Percentiles rank a stretch among this genome's conserved stretches.
phyloP scores from a whole-genome alignment of 2,329 filamentous ascomycete species.

The Talaromyces amestolkiae region DNA sequence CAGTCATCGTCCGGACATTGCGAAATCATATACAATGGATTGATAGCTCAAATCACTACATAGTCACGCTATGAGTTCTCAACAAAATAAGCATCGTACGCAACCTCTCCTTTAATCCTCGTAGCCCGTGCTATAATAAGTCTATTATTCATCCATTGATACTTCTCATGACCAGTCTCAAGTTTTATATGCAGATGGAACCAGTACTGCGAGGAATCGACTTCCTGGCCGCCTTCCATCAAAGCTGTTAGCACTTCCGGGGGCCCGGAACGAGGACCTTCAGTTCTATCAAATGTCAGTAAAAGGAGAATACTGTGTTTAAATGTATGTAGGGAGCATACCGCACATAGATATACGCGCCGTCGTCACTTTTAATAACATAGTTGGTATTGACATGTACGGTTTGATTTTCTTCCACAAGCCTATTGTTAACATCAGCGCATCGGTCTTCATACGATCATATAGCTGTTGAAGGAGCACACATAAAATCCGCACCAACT shows the following conservation, averaged over 20 bases:
- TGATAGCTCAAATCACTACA: too few species aligned
- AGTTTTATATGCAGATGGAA: slow-evolving; percentile 30
- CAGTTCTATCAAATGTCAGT: background rate
- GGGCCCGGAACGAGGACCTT: slow-evolving; percentile 25
- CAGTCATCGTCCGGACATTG: too few species aligned
- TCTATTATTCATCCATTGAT: background rate
- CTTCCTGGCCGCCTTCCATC: slow-evolving; percentile 27
- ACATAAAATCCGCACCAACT: slow-evolving; percentile 18
- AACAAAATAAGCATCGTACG: background rate
- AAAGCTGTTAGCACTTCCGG: slow-evolving; percentile 27
- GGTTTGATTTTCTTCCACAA: background rate
- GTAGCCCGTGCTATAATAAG: background rate
- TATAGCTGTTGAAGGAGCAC: background rate
- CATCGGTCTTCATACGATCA: background rate
- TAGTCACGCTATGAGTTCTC: background rate
- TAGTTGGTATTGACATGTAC: background rate
- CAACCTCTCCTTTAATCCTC: background rate
- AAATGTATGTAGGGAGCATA: background rate
- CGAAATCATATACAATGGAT: too few species aligned
- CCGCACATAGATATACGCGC: background rate
- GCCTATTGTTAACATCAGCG: background rate
- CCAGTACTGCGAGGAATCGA: slow-evolving; percentile 28
- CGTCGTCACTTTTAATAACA: background rate
- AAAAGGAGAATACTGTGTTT: background rate
- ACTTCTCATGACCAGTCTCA: slow-evolving; percentile 26